Evolutionary conservation across 2,329 filamentous ascomycete genomes (phyloP).

Genomic region (Endothia cerciana): DNA sequence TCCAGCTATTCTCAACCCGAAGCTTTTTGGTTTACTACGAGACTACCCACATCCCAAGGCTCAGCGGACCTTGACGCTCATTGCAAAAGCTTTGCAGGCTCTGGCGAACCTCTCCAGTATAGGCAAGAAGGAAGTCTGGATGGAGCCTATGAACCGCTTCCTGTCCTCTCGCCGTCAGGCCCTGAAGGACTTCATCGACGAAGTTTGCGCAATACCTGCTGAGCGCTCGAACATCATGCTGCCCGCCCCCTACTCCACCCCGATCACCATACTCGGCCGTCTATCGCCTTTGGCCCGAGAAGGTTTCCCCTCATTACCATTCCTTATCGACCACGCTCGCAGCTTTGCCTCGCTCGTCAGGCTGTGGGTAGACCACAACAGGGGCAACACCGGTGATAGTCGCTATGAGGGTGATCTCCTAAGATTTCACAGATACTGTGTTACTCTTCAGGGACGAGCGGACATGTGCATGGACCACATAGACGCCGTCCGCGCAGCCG

Average conservation of each 20-base stretch:
- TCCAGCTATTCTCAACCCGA: constrained; percentile 93
- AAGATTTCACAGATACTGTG: constrained; percentile 57
- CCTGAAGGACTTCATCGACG: constrained; percentile 86
- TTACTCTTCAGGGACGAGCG: constrained; percentile 53
- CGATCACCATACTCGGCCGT: constrained; percentile 84
- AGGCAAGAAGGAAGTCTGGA: constrained; percentile 95
- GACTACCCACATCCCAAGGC: constrained; percentile 84
- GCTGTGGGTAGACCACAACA: constrained; percentile 70
- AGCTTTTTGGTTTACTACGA: constrained; percentile 81
- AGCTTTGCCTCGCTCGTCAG: constrained; percentile 84
- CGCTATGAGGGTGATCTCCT: constrained; percentile 57
- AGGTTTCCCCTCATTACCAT: constrained; percentile 90
- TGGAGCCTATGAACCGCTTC: constrained; percentile 97
- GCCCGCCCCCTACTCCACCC: constrained; percentile 88
- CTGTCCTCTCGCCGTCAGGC: constrained; percentile 73
- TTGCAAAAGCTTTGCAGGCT: constrained; percentile 90
- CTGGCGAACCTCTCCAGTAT: constrained; percentile 90
- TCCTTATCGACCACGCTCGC: constrained; percentile 85
- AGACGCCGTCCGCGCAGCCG: constrained; percentile 48
- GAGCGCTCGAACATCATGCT: constrained; percentile 67
- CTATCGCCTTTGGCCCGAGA: constrained; percentile 81
- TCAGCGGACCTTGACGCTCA: constrained; percentile 86
- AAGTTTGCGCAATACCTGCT: constrained; percentile 79
- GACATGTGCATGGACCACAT: constrained; percentile 56
- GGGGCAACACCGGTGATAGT: constrained; percentile 37